Base-by-base conservation (phyloP, 805 yeast species). In the Yarrowia porcina region DNA sequence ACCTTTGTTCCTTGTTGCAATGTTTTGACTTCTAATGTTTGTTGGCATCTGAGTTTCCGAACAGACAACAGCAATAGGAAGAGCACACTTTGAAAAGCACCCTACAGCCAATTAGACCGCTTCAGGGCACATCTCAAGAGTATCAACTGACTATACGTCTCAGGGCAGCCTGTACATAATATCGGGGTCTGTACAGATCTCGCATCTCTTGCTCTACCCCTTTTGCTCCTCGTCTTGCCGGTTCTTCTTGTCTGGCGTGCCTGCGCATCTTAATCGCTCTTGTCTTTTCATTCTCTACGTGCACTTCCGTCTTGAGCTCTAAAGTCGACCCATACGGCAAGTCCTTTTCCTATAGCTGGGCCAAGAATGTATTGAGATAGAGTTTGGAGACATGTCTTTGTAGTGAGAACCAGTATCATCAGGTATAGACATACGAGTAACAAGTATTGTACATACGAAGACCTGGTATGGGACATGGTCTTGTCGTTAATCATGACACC, bases 291-390 rank as follows among this genome's bases (percentile, higher is more conserved):
- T 30, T 30, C 52, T 20, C 17, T 18, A 28, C 17, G 52, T 45
- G 52, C 52, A 45, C 52, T 45, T 45, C 52, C 52, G 52, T 45
- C 52, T 45, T 45, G 52, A 45, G 56, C 38, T 49, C 39, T 33
- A 49, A 32, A 49, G 39, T 49, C 56, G 56, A 49, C 56, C 56
- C 56, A 49, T 49, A 32, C 56, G 39, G 56, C 18, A 49, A 32
- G 52, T 12, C 44, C 17, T 35, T 28, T 45, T 36, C 52, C 52
- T 23, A 45, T 45, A 45, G 17, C 52, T 18, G 17, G 20, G 56
- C 20, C 21, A 27, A 2, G 56, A 49, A 49, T 49, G 56, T 49
- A 33, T 8, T n/a, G 20, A n/a, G 30, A 21, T 49, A 28, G 56
- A 33, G 1, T 32, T 33, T 21, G 30, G 39, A 21, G 38, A 32